Evolutionary conservation across 2,329 filamentous ascomycete genomes (phyloP).

Genomic region (Trichoderma pleuroti): DNA sequence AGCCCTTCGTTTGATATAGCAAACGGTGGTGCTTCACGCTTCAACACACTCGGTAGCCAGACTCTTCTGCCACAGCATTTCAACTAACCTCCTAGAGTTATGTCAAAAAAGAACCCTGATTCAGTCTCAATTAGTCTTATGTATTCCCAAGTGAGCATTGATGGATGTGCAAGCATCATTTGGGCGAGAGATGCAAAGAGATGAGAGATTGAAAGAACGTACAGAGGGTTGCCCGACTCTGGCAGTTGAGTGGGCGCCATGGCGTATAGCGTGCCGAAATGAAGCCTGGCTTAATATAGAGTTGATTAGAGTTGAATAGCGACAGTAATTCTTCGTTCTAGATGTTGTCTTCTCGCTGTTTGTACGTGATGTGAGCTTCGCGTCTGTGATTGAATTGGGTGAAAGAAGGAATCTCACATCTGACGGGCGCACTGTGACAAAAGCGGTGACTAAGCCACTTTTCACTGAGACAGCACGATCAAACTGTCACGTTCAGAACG

Average conservation of each 20-base stretch:
- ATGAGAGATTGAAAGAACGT: conserved; percentile 27
- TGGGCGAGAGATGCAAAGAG: neutral
- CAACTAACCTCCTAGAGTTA: conserved; percentile 69
- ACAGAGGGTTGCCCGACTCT: conserved; percentile 47
- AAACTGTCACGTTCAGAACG: neutral
- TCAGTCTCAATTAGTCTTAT: neutral
- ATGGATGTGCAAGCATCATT: neutral
- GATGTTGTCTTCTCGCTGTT: neutral
- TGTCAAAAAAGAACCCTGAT: conserved; percentile 69
- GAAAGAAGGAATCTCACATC: neutral
- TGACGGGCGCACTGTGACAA: neutral
- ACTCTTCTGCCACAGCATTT: neutral
- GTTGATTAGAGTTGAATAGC: neutral
- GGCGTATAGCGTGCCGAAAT: neutral
- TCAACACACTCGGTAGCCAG: neutral
- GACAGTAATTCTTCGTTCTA: neutral
- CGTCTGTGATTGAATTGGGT: neutral
- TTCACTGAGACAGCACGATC: neutral
- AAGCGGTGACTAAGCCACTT: conserved; percentile 1
- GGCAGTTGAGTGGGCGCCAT: conserved; percentile 47
- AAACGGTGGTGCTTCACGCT: neutral
- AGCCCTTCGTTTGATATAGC: neutral
- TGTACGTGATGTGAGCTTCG: neutral
- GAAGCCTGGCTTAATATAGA: neutral
- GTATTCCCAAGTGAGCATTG: neutral